Evolutionary conservation across 257 asterid genomes (phyloP).

Genomic region (Mitragyna speciosa): DNA sequence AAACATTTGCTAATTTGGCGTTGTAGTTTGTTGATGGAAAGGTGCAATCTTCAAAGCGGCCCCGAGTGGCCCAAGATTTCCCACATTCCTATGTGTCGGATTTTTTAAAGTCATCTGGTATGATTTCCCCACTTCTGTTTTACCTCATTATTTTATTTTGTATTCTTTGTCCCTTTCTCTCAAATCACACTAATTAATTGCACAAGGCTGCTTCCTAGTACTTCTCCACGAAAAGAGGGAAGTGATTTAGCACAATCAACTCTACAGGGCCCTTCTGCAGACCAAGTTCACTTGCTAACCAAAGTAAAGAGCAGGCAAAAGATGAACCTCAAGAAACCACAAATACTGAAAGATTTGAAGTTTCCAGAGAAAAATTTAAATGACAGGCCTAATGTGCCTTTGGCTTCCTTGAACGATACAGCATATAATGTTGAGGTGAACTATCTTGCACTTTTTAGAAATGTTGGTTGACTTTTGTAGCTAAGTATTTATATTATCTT

Average conservation of each 20-base stretch:
- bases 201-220: no score
- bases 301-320: conserved; percentile 75
- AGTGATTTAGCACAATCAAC: conserved; percentile 82
- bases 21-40: neutral
- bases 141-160: no score
- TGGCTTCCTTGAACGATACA: conserved; percentile 44
- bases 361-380: conserved; percentile 46
- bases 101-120: no score
- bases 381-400: conserved; percentile 40
- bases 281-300: conserved; percentile 59
- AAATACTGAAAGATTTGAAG: conserved; percentile 50
- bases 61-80: conserved; percentile 7
- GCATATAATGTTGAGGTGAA: conserved; percentile 47
- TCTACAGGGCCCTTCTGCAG: conserved; percentile 45
- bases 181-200: no score
- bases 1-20: rapidly evolving
- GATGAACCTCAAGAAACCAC: conserved; percentile 48
- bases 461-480: conserved; percentile 2
- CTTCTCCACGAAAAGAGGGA: conserved; percentile 68
- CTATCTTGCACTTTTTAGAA: neutral
- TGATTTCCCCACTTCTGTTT: no score
- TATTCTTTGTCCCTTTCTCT: no score
- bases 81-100: no score
- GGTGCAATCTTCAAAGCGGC: neutral
- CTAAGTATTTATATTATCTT: conserved; percentile 10